Evolutionary conservation across 1,284 basidiomycete genomes (phyloP), one percentile per base, ranked within the genome.

Genomic region (Pterula multifida): DNA sequence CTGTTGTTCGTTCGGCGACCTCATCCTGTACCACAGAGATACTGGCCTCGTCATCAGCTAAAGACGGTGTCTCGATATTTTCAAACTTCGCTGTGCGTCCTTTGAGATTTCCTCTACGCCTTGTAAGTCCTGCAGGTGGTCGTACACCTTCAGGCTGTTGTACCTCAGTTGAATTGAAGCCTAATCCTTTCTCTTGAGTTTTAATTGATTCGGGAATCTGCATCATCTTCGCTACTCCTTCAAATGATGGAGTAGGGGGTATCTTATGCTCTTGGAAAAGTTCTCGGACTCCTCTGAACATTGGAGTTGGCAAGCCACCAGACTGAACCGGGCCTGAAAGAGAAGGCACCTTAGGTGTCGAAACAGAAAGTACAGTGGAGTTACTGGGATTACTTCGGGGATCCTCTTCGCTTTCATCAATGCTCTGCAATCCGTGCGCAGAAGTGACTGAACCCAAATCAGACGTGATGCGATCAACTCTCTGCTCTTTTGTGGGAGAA

Each of bases 191-290:
- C n/a, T n/a, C n/a, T n/a, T n/a, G n/a, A 6, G 15, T 32, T 6
- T 19, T 17, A 6, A 42, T 42, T 6, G 39, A 42, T 17, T 42
- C 17, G 39, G 68, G 66, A 1, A 65, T 65, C 3, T 55, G 51
- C 32, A 68, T 55, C 61, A 68, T 65, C 51, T 67, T 63, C 0
- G 56, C 63, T 1, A 67, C 55, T 17, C 64, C 65, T 28, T 68
- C 65, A 36, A 65, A 59, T 2, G 52, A 50, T 2, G 63, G 60
- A 2, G 63, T 62, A 22, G 26, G 54, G 25, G 49, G 36, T 4
- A 54, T 57, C n/a, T 45, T 50, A 4, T 49, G 25, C 6, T 22
- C 32, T 26, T 47, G 51, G 53, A 64, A 68, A 57, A 68, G 57
- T 45, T 59, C 58, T n/a, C 58, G 58, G 46, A 68, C 53, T 15